phyloP scores from a whole-genome alignment of 108 stramenopile genomes.

The Fragilaria crotonensis region DNA sequence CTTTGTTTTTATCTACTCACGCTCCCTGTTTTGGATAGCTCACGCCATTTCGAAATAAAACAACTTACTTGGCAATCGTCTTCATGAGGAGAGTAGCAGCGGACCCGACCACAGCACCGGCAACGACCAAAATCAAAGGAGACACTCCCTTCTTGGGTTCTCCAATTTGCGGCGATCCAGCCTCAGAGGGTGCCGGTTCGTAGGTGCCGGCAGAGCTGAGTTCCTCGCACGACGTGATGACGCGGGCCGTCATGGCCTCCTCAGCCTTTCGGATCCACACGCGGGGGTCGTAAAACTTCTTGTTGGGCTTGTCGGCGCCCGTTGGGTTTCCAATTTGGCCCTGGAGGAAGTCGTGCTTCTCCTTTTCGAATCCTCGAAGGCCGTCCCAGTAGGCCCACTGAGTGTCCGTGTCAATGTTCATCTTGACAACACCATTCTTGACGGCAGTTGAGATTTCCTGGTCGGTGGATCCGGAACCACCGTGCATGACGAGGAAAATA shows the following conservation, averaged over 20 bases:
- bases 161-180: conserved; percentile 36
- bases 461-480: conserved; percentile 92
- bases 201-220: conserved; percentile 66
- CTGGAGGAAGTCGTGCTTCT: conserved; percentile 83
- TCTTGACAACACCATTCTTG: conserved; percentile 90
- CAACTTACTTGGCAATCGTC: conserved; percentile 6
- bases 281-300: conserved; percentile 98
- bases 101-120: conserved; percentile 42
- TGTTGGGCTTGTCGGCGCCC: conserved; percentile 95
- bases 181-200: conserved; percentile 31
- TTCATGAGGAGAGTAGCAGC: conserved; percentile 40
- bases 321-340: conserved; percentile 96
- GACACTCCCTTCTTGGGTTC: conserved; percentile 20
- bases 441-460: conserved; percentile 88
- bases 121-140: conserved; percentile 34
- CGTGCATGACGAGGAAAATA: conserved; percentile 96
- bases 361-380: conserved; percentile 68
- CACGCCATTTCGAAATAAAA: too few species aligned
- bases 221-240: conserved; percentile 77
- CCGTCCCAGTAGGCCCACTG: conserved; percentile 98
- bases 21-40: too few species aligned
- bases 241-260: conserved; percentile 83
- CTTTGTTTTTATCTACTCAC: too few species aligned
- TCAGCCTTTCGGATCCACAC: conserved; percentile 95
- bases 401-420: conserved; percentile 99